Evolutionary conservation across 2,329 filamentous ascomycete species (phyloP), one percentile per base, ranked within the genome.

Genomic region (Colletotrichum godetiae): DNA sequence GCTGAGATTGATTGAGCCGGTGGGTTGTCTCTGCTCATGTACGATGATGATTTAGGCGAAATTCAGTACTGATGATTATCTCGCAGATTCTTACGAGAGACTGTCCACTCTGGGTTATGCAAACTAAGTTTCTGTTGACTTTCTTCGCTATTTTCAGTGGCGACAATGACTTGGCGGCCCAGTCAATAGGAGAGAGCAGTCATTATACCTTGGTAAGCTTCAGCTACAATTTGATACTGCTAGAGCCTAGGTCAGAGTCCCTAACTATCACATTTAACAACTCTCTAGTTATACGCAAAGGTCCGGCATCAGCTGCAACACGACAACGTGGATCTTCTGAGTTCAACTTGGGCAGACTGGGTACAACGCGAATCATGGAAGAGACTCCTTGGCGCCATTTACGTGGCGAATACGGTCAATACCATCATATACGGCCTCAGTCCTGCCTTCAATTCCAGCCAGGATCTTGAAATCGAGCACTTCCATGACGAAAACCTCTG

Each of bases 361-460:
- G 2, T 64, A 19, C 46, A 64, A 24, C 58, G 46, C 5, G 67
- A 64, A 57, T 63, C 59, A 6, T 57, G 33, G 59, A 49, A 68
- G 22, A 55, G 67, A 46, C 13, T 63, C 1, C 13, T 64, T 11
- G 33, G 49, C 1, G 59, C 59, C n/a, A 56, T 64, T 13, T 68
- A 49, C 4, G 55, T 64, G 2, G 24, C 35, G 11, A 37, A 37
- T 22, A 56, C 22, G 2, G 35, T 55, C 8, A 63, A 53, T 5
- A 49, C 22, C 19, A 22, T 68, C 7, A 68, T 64, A 2, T 49
- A 63, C 5, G 52, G 58, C 27, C 22, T 68, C 24, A 68, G 52
- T 13, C 66, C 57, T 4, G 37, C 37, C 1, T 68, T 62, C 42
- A 55, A 55, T 29, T 31, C 57, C 12, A 62, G 42, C 2, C 52